phyloP scores from a whole-genome alignment of 2,329 filamentous ascomycete species.

The Dryadomyces quercus-mongolicae region DNA sequence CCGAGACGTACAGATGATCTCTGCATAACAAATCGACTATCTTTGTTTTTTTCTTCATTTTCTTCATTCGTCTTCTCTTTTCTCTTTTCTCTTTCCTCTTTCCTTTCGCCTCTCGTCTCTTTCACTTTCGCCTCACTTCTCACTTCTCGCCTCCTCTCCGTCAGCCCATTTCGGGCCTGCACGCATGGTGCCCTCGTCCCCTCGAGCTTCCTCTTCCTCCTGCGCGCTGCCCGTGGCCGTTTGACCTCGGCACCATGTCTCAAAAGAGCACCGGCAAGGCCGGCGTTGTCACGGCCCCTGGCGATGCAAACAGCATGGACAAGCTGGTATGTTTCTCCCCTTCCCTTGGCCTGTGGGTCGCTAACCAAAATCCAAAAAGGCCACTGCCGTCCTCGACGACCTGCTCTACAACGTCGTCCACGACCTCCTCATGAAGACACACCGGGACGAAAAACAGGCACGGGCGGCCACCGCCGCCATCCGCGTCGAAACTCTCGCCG shows the following conservation, averaged over 20 bases:
- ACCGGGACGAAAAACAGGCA: slow-evolving; percentile 68
- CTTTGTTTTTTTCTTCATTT: neutral
- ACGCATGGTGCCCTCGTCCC: neutral
- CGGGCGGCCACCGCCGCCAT: slow-evolving; percentile 54
- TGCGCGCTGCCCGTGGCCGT: no score
- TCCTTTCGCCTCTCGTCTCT: neutral
- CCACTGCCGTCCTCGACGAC: slow-evolving; percentile 59
- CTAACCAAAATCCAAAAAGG: slow-evolving; percentile 17
- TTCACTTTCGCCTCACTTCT: neutral
- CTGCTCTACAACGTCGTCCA: slow-evolving; percentile 65
- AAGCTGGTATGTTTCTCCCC: slow-evolving; percentile 44
- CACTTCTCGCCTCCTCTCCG: neutral
- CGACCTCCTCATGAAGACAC: slow-evolving; percentile 60
- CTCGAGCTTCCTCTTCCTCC: neutral
- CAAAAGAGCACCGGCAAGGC: slow-evolving; percentile 34
- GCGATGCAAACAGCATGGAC: slow-evolving; percentile 41
- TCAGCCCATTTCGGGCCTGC: neutral
- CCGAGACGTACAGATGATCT: no score
- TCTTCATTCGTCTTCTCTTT: neutral
- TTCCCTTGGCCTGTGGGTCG: neutral
- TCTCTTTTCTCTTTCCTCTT: neutral
- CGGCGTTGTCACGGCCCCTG: slow-evolving; percentile 41
- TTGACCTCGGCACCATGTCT: slow-evolving; percentile 9
- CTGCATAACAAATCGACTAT: neutral
- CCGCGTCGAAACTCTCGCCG: slow-evolving; percentile 48